Base-by-base conservation (phyloP, 2,329 filamentous ascomycete species). In the Aaosphaeria pasadenensis region DNA sequence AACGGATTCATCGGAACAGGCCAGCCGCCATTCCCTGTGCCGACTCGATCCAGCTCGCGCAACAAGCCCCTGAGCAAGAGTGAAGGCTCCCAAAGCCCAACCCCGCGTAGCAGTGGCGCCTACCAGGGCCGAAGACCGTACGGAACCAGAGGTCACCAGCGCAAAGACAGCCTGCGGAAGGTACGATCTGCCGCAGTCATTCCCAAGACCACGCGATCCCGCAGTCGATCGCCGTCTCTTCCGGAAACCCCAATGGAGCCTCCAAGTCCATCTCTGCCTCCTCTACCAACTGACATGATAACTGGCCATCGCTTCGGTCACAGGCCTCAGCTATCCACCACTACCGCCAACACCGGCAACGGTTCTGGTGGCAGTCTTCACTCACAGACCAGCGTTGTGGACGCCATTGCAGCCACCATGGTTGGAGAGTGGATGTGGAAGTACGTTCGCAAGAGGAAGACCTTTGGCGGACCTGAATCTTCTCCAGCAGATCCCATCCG, bases 381-480 rank as follows among this genome's bases (percentile, higher is more conserved):
- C 30, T 86, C 90, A 56, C 82, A 86, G 39, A 87, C 87, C 0
- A 87, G 85, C 40, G 89, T 97, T 11, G 92, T 99, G 5, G 94
- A 97, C 73, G 91, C 94, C 4, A 97, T 99, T 69, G 91, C 94
- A 1, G 91, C 95, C 65, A 95, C 92, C 0, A 99, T 99, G 94
- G 90, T 99, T 30, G 94, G 94, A 35, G 94, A 97, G 63, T 94
- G 89, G 88, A 92, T 95, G 88, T 91, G 86, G 77, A 95, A 95
- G 71, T 94, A 95, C 62, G 87, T 92, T 32, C 82, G 89, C 44
- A 82, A 89, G 67, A 84, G 92, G 56, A 96, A 91, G 73, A 95
- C 92, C 0, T 97, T 99, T 66, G 90, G 90, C 17, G 84, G 92
- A 45, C 74, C 81, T 3, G 88, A 91, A 40, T 57, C 62, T 9